Percentiles rank a stretch among this genome's conserved stretches.
Evolutionary conservation across 1,284 basidiomycete genomes (phyloP).

Genomic region (Schizopora paradoxa): DNA sequence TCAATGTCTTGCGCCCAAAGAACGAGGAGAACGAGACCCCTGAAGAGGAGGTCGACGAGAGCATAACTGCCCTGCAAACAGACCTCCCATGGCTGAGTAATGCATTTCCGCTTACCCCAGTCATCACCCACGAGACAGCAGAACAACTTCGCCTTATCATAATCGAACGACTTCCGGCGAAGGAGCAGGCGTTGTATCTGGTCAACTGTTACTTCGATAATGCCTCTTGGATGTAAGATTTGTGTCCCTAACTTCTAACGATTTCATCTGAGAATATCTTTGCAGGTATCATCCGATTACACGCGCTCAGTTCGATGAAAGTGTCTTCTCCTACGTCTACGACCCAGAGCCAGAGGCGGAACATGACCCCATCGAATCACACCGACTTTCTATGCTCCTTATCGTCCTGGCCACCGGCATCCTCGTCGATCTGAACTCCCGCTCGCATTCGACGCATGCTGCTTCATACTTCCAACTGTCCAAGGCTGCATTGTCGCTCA

Average conservation of each 20-base stretch:
- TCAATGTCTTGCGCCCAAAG: conserved; percentile 30
- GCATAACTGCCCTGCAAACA: conserved; percentile 41
- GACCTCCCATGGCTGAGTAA: conserved; percentile 55
- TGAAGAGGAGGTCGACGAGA: conserved; percentile 17
- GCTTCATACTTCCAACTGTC: conserved; percentile 55
- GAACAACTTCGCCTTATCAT: conserved; percentile 40
- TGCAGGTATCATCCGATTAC: conserved; percentile 57
- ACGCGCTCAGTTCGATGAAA: conserved; percentile 47
- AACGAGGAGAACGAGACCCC: conserved; percentile 7
- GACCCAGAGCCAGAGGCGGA: conserved; percentile 24
- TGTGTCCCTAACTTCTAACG: conserved; percentile 34
- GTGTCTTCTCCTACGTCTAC: conserved; percentile 49
- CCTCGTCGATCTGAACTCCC: conserved; percentile 44
- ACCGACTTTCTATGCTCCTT: conserved; percentile 35
- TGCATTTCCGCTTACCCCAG: conserved; percentile 51
- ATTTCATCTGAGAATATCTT: conserved; percentile 7
- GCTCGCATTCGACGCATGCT: conserved; percentile 45
- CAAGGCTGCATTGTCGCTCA: conserved; percentile 50
- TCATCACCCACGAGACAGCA: conserved; percentile 34
- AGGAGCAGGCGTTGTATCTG: conserved; percentile 37
- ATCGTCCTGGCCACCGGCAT: conserved; percentile 45
- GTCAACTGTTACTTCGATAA: conserved; percentile 54
- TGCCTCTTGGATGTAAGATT: conserved; percentile 71
- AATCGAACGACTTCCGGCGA: conserved; percentile 41
- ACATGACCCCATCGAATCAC: conserved; percentile 40